Evolutionary conservation across 768 basidiomycete genomes (phyloP).

Genomic region (Punctularia strigosozonata): DNA sequence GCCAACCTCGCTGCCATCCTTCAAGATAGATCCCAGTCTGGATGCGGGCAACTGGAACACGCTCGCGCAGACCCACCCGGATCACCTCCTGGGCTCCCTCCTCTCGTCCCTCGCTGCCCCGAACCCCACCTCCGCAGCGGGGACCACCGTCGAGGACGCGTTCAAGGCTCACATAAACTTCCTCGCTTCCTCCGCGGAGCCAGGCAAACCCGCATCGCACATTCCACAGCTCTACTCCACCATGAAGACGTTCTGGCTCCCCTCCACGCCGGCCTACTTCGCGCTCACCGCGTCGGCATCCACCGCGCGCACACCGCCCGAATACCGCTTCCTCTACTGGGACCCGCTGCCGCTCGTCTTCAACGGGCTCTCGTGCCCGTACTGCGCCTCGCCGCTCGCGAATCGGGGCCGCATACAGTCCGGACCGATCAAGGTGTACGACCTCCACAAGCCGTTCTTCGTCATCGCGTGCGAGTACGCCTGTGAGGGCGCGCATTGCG

Average conservation of each 20-base stretch:
- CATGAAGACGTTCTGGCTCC: constrained; percentile 78
- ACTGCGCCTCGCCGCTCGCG: constrained; percentile 42
- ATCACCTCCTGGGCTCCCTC: constrained; percentile 44
- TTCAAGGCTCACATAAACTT: constrained; percentile 70
- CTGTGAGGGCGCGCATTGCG: constrained; percentile 43
- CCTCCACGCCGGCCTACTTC: constrained; percentile 67
- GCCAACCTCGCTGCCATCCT: constrained; percentile 14
- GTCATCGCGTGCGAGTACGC: constrained; percentile 77
- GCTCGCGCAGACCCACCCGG: constrained; percentile 41
- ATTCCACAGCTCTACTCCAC: constrained; percentile 68
- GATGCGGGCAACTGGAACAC: constrained; percentile 56
- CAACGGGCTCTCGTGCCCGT: constrained; percentile 69
- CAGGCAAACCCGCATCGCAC: constrained; percentile 29
- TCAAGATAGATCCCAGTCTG: constrained; percentile 38
- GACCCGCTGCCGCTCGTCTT: constrained; percentile 75
- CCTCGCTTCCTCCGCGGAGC: constrained; percentile 36
- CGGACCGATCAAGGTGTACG: constrained; percentile 70
- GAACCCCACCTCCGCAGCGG: constrained; percentile 47
- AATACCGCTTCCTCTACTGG: constrained; percentile 80
- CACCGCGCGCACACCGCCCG: constrained; percentile 53
- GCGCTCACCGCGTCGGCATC: constrained; percentile 64
- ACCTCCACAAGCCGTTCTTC: constrained; percentile 71
- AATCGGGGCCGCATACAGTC: constrained; percentile 65
- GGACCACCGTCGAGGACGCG: constrained; percentile 61
- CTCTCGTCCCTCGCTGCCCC: constrained; percentile 49